phyloP scores from a whole-genome alignment of 495 filamentous ascomycete genomes.

The Darksidea phi region DNA sequence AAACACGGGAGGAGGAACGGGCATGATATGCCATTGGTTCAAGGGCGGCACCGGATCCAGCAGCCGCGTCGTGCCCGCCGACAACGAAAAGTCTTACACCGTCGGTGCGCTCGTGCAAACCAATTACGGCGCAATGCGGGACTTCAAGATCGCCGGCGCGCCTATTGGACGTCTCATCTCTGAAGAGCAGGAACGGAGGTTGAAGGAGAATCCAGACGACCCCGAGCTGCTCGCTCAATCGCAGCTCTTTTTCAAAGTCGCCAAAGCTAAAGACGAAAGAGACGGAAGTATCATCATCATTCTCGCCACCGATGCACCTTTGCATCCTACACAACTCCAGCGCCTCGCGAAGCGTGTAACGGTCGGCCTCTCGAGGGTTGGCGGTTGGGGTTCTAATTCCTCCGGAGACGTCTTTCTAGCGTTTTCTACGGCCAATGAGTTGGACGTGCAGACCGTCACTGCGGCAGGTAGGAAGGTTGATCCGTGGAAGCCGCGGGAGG shows the following conservation, averaged over 20 bases:
- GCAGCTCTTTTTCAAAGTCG: conserved; percentile 21
- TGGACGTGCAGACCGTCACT: conserved; percentile 44
- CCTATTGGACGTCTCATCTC: conserved; percentile 50
- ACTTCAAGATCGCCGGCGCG: conserved; percentile 51
- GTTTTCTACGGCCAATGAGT: conserved; percentile 51
- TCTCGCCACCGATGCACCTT: conserved; percentile 53
- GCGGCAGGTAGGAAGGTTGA: conserved; percentile 12
- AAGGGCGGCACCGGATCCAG: conserved; percentile 55
- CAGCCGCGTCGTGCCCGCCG: conserved; percentile 45
- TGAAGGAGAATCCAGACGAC: conserved; percentile 35
- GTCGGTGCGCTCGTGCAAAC: conserved; percentile 53
- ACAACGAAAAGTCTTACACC: conserved; percentile 46
- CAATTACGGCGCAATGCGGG: conserved; percentile 50
- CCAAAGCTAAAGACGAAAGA: conserved; percentile 42
- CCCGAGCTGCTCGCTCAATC: conserved; percentile 20
- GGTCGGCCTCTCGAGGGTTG: conserved; percentile 51
- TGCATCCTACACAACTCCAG: conserved; percentile 53
- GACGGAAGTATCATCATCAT: conserved; percentile 58
- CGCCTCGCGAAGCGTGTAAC: conserved; percentile 54
- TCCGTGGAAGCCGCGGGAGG: conserved; percentile 41
- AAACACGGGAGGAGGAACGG: conserved; percentile 54
- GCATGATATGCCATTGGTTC: conserved; percentile 54
- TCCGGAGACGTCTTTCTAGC: conserved; percentile 57
- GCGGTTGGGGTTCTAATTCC: conserved; percentile 50
- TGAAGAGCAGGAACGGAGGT: conserved; percentile 38